phyloP scores from a whole-genome alignment of 345 rosid genomes.

The Gossypium mustelinum region DNA sequence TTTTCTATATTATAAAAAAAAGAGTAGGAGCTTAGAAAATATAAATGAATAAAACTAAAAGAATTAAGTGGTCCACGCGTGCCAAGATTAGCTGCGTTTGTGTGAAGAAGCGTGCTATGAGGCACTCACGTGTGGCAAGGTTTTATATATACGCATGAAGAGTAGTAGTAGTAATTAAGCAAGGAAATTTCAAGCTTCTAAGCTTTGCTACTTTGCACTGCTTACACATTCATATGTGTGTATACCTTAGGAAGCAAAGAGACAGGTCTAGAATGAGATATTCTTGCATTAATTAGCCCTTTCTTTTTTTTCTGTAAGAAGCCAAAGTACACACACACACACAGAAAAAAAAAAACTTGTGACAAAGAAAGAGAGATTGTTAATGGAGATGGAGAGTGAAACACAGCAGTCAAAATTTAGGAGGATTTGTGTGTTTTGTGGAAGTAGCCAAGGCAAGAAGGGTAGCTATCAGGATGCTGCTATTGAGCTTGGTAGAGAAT shows the following conservation, averaged over 20 bases:
- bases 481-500: conserved; percentile 72
- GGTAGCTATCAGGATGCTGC: conserved; percentile 90
- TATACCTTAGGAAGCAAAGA: conserved; percentile 16
- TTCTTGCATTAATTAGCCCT: conserved; percentile 20
- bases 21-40: background rate
- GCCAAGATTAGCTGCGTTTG: conserved; percentile 40
- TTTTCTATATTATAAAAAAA: background rate
- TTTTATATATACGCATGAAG: conserved; percentile 38
- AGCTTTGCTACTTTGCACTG: conserved; percentile 18
- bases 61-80: conserved; percentile 46
- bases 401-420: conserved; percentile 52
- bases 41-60: conserved; percentile 7
- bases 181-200: background rate
- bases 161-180: conserved; percentile 16
- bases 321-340: background rate
- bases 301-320: conserved; percentile 16
- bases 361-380: conserved; percentile 6
- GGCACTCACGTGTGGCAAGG: conserved; percentile 57
- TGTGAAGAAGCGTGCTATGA: conserved; percentile 46
- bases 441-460: conserved; percentile 83
- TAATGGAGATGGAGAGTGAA: conserved; percentile 48
- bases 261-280: conserved; percentile 15
- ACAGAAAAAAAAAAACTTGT: no score
- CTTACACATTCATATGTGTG: conserved; percentile 3
- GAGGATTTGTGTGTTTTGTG: conserved; percentile 84